A percentile compares a stretch with the other conserved stretches of the same genome.
Conservation (phyloP, 228 moss, liverwort and hornwort genomes). For the Sphagnum magellanicum region DNA sequence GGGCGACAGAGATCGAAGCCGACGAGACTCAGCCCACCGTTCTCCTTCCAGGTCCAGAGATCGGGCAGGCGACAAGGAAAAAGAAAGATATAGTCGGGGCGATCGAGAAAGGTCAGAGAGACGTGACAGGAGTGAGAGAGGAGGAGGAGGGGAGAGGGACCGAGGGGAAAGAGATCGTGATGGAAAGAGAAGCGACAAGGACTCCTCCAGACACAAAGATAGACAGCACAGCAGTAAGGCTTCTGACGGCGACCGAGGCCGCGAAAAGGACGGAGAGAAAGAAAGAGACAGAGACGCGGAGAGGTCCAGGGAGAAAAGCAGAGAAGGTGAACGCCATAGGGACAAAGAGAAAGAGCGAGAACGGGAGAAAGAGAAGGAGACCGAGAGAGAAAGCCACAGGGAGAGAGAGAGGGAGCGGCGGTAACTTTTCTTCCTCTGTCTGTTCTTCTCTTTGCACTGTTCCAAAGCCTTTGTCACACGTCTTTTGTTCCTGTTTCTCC, state of each 20-base stretch:
- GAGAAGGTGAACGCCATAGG: slow-evolving; percentile 80
- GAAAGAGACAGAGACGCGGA: slow-evolving; percentile 39
- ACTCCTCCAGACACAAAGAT: slow-evolving; percentile 48
- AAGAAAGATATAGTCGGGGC: slow-evolving; percentile 59
- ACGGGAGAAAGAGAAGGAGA: slow-evolving; percentile 81
- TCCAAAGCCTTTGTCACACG: too few species aligned
- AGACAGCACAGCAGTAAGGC: slow-evolving; percentile 64
- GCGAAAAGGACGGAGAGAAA: slow-evolving; percentile 71
- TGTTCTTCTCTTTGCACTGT: too few species aligned
- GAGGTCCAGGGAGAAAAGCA: slow-evolving; percentile 66
- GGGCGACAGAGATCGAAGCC: slow-evolving; percentile 51
- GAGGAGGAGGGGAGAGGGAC: slow-evolving; percentile 39
- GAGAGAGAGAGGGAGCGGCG: slow-evolving; percentile 89
- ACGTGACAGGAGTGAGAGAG: slow-evolving; percentile 55
- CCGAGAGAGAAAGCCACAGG: slow-evolving; percentile 55
- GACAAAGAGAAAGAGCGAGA: slow-evolving; percentile 90
- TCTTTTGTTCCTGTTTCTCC: too few species aligned
- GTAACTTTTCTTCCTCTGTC: slow-evolving; percentile 18
- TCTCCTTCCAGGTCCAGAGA: slow-evolving; percentile 53
- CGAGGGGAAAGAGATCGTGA: slow-evolving; percentile 20
- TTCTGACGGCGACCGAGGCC: slow-evolving; percentile 64
- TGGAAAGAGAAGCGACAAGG: slow-evolving; percentile 37
- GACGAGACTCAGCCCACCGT: slow-evolving; percentile 57
- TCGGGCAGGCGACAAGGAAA: slow-evolving; percentile 58
- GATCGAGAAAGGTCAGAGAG: slow-evolving; percentile 65